Base-by-base conservation (phyloP, 768 basidiomycete genomes). In the Leccinum imitatum region DNA sequence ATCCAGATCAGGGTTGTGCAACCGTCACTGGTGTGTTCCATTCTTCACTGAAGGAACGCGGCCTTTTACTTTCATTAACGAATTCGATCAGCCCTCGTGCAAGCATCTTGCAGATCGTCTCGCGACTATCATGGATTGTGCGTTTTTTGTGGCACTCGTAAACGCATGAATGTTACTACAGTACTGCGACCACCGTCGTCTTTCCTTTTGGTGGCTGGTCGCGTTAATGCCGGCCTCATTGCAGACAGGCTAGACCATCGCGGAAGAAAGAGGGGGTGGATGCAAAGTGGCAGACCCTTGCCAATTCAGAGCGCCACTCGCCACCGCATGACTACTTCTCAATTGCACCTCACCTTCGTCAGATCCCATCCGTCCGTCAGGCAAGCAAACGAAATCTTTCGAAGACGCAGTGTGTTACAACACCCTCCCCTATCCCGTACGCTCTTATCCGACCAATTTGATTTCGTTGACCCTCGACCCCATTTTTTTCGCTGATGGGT, bases 391-490 rank as follows among this genome's bases (percentile, higher is more conserved):
- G 55, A 53, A 74, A 82, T 69, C 78, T 78, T 15, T 84, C 44
- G 19, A 47, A 85, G 65, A 77, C 73, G 2, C 80, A 80, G 19
- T 58, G 64, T 33, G 67, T 56, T 37, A 64, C 41, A 39, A 58
- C 62, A 5, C 14, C 50, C 44, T 59, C 46, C 58, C 55, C 60
- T 64, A 50, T 65, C 56, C 56, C 31, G 21, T 23, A 52, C 21
- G 21, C 50, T 56, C 50, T 56, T 61, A 59, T 62, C 59, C 30
- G 41, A 35, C 30, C 31, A 62, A 69, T 65, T 71, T 64, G 54
- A 64, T 57, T 61, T 53, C 37, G 27, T 56, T 57, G 79, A 82
- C 83, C 55, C 80, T 88, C 58, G 79, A 84, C 69, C 81, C 82
- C 58, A 62, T 60, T 27, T 80, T 82, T 86, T 67, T 81, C 82